phyloP scores from a whole-genome alignment of 495 filamentous ascomycete genomes.

The Aspergillus haitiensis region DNA sequence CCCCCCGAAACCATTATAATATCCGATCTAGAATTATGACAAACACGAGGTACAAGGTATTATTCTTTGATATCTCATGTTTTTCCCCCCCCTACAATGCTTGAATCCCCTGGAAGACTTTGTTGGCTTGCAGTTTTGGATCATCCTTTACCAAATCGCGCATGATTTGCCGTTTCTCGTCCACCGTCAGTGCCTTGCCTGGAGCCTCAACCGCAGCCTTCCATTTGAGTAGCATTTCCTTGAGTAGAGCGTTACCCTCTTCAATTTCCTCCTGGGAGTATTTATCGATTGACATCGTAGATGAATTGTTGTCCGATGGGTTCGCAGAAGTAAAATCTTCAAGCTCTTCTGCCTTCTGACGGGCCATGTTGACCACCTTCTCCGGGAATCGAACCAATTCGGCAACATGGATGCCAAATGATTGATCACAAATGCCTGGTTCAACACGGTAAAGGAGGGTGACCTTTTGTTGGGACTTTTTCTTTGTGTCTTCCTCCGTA shows the following conservation, averaged over 20 bases:
- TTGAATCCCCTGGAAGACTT: conserved; percentile 87
- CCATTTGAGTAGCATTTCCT: conserved; percentile 83
- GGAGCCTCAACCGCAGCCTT: conserved; percentile 74
- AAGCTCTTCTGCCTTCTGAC: conserved; percentile 94
- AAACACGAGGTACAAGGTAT: no score
- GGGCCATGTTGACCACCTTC: conserved; percentile 98
- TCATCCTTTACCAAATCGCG: conserved; percentile 74
- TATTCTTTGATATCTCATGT: not conserved
- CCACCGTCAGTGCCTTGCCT: conserved; percentile 58
- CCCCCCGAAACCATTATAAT: not conserved
- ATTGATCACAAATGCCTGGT: conserved; percentile 93
- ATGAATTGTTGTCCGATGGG: conserved; percentile 59
- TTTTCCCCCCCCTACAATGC: conserved; percentile 54
- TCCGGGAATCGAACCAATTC: conserved; percentile 97
- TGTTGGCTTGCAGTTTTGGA: conserved; percentile 71
- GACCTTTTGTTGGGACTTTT: conserved; percentile 73
- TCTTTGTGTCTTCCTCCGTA: conserved; percentile 33
- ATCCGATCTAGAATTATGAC: not conserved
- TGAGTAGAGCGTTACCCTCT: conserved; percentile 82
- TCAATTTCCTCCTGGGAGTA: conserved; percentile 85
- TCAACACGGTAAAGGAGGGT: conserved; percentile 96
- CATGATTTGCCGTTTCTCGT: conserved; percentile 78
- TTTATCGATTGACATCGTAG: conserved; percentile 44
- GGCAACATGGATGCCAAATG: conserved; percentile 96
- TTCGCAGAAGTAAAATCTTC: conserved; percentile 76